Base-by-base conservation (phyloP, 768 basidiomycete species). In the Pleurotus djamor region DNA sequence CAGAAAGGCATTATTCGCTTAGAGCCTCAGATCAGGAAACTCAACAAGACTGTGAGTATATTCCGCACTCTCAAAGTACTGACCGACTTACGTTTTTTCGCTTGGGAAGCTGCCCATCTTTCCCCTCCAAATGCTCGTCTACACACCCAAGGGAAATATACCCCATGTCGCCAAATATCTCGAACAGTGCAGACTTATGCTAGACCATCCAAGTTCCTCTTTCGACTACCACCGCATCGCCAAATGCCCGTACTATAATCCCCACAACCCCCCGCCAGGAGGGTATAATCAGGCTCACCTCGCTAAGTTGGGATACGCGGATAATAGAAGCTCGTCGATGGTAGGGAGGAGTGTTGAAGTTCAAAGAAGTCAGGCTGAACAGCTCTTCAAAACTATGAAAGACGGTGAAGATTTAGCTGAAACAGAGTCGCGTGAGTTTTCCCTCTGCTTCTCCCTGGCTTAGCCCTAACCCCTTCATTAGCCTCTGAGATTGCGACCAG, bases 131-230 rank as follows among this genome's bases (percentile, higher is more conserved):
- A 83, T 97, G 72, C 84, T 97, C 41, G 86, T 98, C 34, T 96
- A 91, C 73, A 96, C 96, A 4, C 93, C 94, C 4, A 97, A 96
- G 71, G 92, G 93, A 35, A 95, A 98, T 72, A 89, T 98, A 62
- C 76, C 80, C 35, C 86, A 89, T 57, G 89, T 99, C 61, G 87
- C 92, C 62, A 79, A 85, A 66, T 87, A 86, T 66, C 82, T 98
- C 52, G 83, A 85, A 21, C 79, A 84, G 59, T 81, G 82, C 60
- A 82, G 81, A 43, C 75, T 95, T 6, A 77, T 89, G 55, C 84
- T 98, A 49, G 87, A 92, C 66, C 89, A 97, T 65, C 96, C 97
- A 1, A 74, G 83, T 14, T 77, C 84, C 4, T 82, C 86, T 10
- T 88, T 84, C 67, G 87, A 91, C 62, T 68, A 74, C 66, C 81